Conservation (phyloP, 192 early-diverging fungal genomes). For the Backusella tuberculispora region DNA sequence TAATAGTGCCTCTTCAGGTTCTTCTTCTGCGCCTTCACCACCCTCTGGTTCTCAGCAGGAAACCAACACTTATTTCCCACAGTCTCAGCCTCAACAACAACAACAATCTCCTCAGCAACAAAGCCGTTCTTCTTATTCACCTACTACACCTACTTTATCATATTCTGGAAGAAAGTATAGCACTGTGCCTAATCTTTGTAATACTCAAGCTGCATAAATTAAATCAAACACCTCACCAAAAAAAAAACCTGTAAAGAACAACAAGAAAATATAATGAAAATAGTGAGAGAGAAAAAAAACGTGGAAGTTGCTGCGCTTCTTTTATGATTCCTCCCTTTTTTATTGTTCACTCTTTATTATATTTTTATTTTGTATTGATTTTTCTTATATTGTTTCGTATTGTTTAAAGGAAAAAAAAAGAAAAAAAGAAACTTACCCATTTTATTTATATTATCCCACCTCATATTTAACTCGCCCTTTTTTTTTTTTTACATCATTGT, state of each 20-base stretch:
- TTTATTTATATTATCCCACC: background rate
- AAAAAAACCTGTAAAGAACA: slow-evolving; percentile 5
- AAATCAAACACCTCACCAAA: no score
- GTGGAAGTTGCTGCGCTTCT: background rate
- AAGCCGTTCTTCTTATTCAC: background rate
- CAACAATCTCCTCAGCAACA: background rate
- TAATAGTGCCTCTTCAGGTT: slow-evolving; percentile 16
- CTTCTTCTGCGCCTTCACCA: slow-evolving; percentile 18
- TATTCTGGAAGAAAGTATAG: slow-evolving; percentile 20
- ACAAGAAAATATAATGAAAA: background rate
- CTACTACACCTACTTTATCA: background rate
- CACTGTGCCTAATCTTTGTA: slow-evolving; percentile 14
- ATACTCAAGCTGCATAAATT: slow-evolving; percentile 16
- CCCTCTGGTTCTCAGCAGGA: background rate
- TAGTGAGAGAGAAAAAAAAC: background rate
- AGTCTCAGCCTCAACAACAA: background rate
- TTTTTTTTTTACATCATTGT: background rate
- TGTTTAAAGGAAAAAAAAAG: background rate
- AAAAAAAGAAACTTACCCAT: background rate
- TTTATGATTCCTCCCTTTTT: background rate
- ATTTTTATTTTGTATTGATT: background rate
- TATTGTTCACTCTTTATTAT: background rate
- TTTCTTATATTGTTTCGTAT: background rate
- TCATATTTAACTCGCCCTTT: background rate
- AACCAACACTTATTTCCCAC: background rate